These are phyloP conservation scores for Brassica cretica DNA, from an alignment of 345 rosid genomes.

Conservation along the genomic window DNA sequence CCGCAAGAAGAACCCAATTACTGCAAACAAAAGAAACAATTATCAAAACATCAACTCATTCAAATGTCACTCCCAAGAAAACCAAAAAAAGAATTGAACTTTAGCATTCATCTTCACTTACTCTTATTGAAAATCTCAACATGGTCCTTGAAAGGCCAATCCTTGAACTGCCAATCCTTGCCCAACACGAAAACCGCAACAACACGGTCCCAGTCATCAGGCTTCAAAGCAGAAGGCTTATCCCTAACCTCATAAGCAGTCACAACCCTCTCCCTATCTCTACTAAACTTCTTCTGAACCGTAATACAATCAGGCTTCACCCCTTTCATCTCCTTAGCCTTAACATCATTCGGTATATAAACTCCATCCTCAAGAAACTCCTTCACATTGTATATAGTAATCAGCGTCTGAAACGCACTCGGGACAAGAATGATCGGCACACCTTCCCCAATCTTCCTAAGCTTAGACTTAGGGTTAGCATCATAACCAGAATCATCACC, in stretches of 20 bases:
- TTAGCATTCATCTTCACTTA: conserved; percentile 25
- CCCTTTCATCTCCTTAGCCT: conserved; percentile 88
- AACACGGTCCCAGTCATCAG: conserved; percentile 92
- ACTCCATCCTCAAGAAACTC: conserved; percentile 93
- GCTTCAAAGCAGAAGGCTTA: conserved; percentile 75
- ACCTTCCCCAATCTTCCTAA: conserved; percentile 86
- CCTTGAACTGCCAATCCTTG: conserved; percentile 99
- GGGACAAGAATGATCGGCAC: conserved; percentile 92
- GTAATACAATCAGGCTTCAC: conserved; percentile 84
- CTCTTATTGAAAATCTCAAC: conserved; percentile 92
- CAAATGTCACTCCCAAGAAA: background rate
- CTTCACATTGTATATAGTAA: conserved; percentile 88
- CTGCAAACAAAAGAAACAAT: conserved; percentile 42
- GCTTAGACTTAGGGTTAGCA: conserved; percentile 56
- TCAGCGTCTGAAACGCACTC: conserved; percentile 88
- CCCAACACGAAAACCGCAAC: conserved; percentile 92
- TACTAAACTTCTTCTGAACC: conserved; percentile 94
- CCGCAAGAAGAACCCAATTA: conserved; percentile 87
- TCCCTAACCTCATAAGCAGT: conserved; percentile 96
- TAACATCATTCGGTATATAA: conserved; percentile 78
- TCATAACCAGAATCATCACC: conserved; percentile 64
- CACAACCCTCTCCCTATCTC: conserved; percentile 81
- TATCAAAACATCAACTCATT: background rate
- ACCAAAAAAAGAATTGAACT: background rate
- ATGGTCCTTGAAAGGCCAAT: conserved; percentile 96